Conservation (phyloP, 116 monocot species). For the Zostera marina region DNA sequence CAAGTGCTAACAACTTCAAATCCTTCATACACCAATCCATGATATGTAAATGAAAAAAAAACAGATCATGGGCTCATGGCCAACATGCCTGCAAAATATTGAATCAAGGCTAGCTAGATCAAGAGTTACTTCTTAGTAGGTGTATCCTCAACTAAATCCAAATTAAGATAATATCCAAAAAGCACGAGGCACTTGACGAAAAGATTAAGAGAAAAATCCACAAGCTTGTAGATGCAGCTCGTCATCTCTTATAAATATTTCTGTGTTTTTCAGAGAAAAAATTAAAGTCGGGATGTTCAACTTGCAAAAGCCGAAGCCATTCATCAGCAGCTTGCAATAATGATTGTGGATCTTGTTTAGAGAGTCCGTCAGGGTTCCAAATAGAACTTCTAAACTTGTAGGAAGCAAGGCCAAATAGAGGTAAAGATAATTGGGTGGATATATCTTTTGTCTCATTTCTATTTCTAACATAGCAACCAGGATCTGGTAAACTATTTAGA, state of each 20-base stretch:
- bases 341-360: constrained; percentile 29
- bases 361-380: constrained; percentile 37
- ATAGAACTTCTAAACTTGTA: constrained; percentile 63
- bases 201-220: background rate
- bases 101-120: background rate
- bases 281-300: constrained; percentile 71
- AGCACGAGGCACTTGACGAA: background rate
- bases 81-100: background rate
- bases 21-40: background rate
- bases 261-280: constrained; percentile 30
- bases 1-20: background rate
- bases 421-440: constrained; percentile 25
- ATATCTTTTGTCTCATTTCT: constrained; percentile 1
- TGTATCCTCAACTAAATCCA: background rate
- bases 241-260: constrained; percentile 8
- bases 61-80: background rate
- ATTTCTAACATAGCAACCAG: constrained; percentile 1
- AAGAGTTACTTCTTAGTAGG: background rate
- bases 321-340: constrained; percentile 47
- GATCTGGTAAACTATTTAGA: constrained; percentile 4
- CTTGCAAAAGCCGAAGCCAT: constrained; percentile 42
- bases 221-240: constrained; percentile 2
- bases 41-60: background rate
- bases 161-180: background rate
- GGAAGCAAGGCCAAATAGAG: constrained; percentile 58